These are phyloP conservation scores for Colletotrichum paranaense DNA, from an alignment of 2,329 filamentous ascomycete species.

Conservation along the genomic window DNA sequence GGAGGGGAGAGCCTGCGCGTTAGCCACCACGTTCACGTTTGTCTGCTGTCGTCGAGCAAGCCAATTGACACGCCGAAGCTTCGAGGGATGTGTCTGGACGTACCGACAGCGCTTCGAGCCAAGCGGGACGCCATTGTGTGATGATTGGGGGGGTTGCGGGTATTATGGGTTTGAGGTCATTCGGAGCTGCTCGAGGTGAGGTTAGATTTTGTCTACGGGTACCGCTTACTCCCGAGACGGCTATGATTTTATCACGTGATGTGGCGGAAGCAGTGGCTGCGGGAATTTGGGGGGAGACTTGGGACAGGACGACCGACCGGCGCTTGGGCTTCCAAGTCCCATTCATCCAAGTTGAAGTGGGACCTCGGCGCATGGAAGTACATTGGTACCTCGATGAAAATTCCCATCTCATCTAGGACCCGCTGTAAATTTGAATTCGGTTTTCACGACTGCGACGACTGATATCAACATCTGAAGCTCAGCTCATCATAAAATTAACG, in stretches of 20 bases:
- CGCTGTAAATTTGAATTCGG: constrained; percentile 26
- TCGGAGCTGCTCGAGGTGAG: constrained; percentile 57
- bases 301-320: not conserved
- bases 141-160: constrained; percentile 65
- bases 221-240: constrained; percentile 46
- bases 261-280: constrained; percentile 34
- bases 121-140: constrained; percentile 97
- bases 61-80: constrained; percentile 50
- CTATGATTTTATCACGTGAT: constrained; percentile 52
- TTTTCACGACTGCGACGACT: constrained; percentile 9
- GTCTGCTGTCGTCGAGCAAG: constrained; percentile 7
- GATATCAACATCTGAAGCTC: constrained; percentile 11
- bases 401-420: constrained; percentile 21
- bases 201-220: constrained; percentile 62
- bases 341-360: not conserved
- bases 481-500: not conserved
- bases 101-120: constrained; percentile 95
- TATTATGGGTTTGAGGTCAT: constrained; percentile 57
- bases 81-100: constrained; percentile 54
- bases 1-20: constrained; percentile 41
- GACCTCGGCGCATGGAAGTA: not conserved
- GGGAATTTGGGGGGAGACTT: constrained; percentile 38
- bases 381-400: constrained; percentile 16
- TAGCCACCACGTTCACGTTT: constrained; percentile 26
- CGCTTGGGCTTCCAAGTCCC: constrained; percentile 1